These are phyloP conservation scores for Dentiscutata heterogama DNA, from an alignment of 371 early-diverging fungal genomes.

Conservation along the genomic window DNA sequence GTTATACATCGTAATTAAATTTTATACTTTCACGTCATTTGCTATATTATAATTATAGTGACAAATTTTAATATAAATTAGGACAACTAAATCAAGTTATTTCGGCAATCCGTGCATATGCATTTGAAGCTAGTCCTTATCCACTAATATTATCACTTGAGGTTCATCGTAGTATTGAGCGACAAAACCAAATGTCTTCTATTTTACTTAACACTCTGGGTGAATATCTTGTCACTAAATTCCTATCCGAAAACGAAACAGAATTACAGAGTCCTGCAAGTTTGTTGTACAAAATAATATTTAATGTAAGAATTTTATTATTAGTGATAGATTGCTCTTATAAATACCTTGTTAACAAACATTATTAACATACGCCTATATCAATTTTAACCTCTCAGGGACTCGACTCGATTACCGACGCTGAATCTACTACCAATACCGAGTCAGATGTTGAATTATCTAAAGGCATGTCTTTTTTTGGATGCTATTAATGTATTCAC, in stretches of 20 bases:
- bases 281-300: conserved; percentile 70
- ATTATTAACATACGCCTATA: neutral
- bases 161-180: conserved; percentile 74
- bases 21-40: neutral
- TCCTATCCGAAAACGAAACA: conserved; percentile 52
- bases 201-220: conserved; percentile 71
- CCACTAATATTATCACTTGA: conserved; percentile 88
- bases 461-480: neutral
- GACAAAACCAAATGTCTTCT: conserved; percentile 79
- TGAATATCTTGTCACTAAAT: conserved; percentile 64
- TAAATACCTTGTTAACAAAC: neutral
- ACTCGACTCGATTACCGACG: conserved; percentile 37
- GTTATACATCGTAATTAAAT: conserved; percentile 72
- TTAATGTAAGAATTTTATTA: conserved; percentile 68
- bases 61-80: conserved; percentile 42
- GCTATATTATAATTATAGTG: neutral
- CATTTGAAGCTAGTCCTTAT: conserved; percentile 79
- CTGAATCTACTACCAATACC: conserved; percentile 34
- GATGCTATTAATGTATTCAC: neutral
- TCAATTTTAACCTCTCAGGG: conserved; percentile 20
- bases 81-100: conserved; percentile 76
- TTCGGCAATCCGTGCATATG: conserved; percentile 79
- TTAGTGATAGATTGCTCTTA: neutral
- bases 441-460: conserved; percentile 41
- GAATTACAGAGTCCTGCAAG: conserved; percentile 74